Evolutionary conservation across 306 rosid species (phyloP).

Genomic region (Cercis canadensis): DNA sequence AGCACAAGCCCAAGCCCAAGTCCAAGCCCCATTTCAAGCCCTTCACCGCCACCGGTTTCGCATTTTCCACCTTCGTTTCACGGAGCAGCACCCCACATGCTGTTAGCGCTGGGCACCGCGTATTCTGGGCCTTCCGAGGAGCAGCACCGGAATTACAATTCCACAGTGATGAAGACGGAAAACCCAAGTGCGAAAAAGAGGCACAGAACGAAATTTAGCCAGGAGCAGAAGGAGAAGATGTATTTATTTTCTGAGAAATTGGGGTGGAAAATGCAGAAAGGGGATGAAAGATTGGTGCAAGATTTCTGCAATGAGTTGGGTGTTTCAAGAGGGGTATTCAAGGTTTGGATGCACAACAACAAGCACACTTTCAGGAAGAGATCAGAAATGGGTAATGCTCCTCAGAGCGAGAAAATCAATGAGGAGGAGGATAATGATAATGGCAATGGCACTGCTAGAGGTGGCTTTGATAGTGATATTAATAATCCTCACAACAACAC

Average conservation of each 20-base stretch:
- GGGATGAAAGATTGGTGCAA: slow-evolving; percentile 61
- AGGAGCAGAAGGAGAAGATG: slow-evolving; percentile 94
- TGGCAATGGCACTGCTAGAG: slow-evolving; percentile 10
- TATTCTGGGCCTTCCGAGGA: slow-evolving; percentile 49
- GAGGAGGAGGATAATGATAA: neutral
- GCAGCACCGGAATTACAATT: slow-evolving; percentile 31
- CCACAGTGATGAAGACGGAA: slow-evolving; percentile 13
- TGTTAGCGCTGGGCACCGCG: slow-evolving; percentile 59
- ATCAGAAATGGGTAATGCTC: slow-evolving; percentile 31
- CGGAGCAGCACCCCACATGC: slow-evolving; percentile 69
- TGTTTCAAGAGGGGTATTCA: slow-evolving; percentile 70
- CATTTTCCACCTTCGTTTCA: slow-evolving; percentile 71
- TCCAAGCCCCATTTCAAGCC: slow-evolving; percentile 65
- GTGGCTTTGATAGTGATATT: slow-evolving; percentile 15
- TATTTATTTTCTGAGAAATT: slow-evolving; percentile 62
- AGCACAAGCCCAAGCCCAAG: slow-evolving; percentile 49
- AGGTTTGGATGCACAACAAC: slow-evolving; percentile 97
- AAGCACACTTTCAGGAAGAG: slow-evolving; percentile 67
- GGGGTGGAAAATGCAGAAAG: slow-evolving; percentile 81
- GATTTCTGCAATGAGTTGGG: slow-evolving; percentile 78
- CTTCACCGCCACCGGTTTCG: slow-evolving; percentile 78
- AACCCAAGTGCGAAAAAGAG: slow-evolving; percentile 60
- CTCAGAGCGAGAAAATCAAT: slow-evolving; percentile 15
- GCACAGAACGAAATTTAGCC: slow-evolving; percentile 75
- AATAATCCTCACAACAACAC: slow-evolving; percentile 30